These are phyloP conservation scores for Boehmeria nivea DNA, from an alignment of 306 rosid genomes.

Conservation along the genomic window DNA sequence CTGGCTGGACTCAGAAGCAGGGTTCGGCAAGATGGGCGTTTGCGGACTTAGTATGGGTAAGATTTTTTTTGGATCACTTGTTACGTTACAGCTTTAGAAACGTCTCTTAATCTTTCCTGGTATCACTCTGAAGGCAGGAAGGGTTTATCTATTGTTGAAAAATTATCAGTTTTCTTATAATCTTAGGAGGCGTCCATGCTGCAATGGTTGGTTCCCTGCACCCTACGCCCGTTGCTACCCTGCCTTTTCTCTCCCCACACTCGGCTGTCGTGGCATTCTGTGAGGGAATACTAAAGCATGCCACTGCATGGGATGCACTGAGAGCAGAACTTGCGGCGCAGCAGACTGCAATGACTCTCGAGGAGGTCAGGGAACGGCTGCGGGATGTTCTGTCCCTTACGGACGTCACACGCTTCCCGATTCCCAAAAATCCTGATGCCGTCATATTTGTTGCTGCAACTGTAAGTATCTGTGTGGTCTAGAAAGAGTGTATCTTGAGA, in stretches of 20 bases:
- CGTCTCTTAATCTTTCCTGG: too few relatives aligned
- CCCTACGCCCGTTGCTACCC: constrained; percentile 90
- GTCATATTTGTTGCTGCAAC: constrained; percentile 93
- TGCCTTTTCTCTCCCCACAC: constrained; percentile 95
- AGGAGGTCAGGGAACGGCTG: constrained; percentile 92
- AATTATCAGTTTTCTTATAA: constrained; percentile 14
- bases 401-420: constrained; percentile 96
- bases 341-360: constrained; percentile 72
- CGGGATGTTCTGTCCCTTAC: constrained; percentile 88
- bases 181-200: constrained; percentile 94
- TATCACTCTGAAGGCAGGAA: too few relatives aligned
- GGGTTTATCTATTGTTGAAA: too few relatives aligned
- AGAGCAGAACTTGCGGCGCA: constrained; percentile 71
- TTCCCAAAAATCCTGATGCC: constrained; percentile 75
- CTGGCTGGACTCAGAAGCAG: constrained; percentile 86
- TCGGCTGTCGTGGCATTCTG: constrained; percentile 98
- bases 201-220: constrained; percentile 98
- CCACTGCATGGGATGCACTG: constrained; percentile 95
- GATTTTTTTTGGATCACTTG: constrained; percentile 24
- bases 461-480: constrained; percentile 49
- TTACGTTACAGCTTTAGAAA: constrained; percentile 1
- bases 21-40: constrained; percentile 93
- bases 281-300: constrained; percentile 92
- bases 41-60: constrained; percentile 99
- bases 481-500: constrained; percentile 1